phyloP scores from a whole-genome alignment of 345 rosid genomes.

The Pelargonium nanum region DNA sequence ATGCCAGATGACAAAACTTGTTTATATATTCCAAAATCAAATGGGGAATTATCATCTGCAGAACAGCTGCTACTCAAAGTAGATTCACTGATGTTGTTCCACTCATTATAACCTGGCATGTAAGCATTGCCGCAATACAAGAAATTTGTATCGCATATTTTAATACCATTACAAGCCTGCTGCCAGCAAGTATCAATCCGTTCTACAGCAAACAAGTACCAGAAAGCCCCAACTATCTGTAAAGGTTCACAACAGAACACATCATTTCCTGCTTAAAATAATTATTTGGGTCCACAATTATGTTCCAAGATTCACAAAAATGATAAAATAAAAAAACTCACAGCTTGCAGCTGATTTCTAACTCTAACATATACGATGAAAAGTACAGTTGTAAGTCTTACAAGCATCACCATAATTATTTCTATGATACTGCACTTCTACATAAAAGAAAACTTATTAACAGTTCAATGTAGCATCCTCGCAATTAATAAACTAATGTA shows the following conservation, averaged over 20 bases:
- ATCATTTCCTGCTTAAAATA: background rate
- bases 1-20: slow-evolving; percentile 63
- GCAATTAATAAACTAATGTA: no score
- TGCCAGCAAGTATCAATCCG: slow-evolving; percentile 79
- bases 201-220: slow-evolving; percentile 85
- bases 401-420: no score
- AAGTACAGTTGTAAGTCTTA: no score
- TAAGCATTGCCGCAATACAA: slow-evolving; percentile 65
- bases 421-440: no score
- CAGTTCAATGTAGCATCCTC: no score
- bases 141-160: slow-evolving; percentile 31
- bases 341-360: no score
- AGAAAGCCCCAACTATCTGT: slow-evolving; percentile 89
- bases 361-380: no score
- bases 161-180: slow-evolving; percentile 23
- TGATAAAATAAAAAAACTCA: background rate
- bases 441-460: no score
- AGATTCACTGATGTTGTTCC: slow-evolving; percentile 25
- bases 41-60: slow-evolving; percentile 26
- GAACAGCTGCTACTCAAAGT: slow-evolving; percentile 32
- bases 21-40: slow-evolving; percentile 66
- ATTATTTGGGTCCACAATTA: background rate
- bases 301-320: background rate
- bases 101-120: slow-evolving; percentile 35
- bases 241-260: slow-evolving; percentile 9